Base-by-base conservation (phyloP, 129 eudicot genomes). In the Flaveria bidentis region DNA sequence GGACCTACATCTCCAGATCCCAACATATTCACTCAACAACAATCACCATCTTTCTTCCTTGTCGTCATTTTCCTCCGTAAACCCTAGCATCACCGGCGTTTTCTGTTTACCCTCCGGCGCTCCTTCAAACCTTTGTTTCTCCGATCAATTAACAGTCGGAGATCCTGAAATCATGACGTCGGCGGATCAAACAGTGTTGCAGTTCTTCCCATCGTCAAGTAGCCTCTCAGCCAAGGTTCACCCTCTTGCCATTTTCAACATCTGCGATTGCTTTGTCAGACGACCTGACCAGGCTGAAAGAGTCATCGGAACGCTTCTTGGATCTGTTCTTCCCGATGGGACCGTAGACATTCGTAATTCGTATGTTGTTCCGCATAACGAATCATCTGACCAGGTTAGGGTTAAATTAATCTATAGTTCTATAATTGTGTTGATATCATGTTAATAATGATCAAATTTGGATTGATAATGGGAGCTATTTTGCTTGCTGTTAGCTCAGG, bases 331-430 rank as follows among this genome's bases (percentile, higher is more conserved):
- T 12, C 82, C 96, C 0, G 97, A 91, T 56, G 96, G 99, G 15
- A 95, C 96, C 15, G 94, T 95, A 4, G 97, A 95, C 33, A 87
- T 95, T 58, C 94, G 97, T 36, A 95, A 95, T 79, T 91, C 92
- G 6, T 95, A 95, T 72, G 96, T 92, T 68, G 99, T 95, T 76
- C 97, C 97, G 6, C 99, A 94, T 83, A 91, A 84, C 65, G 97
- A 89, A 52, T 87, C 89, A 0, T 77, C 90, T 6, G 99, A 91
- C 79, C 96, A 91, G 99, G 99, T 94, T 83, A 20, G 57, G 26
- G 49, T 79, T 79, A 36, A 11, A 50, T 63, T 63, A 2, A n/a
- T 18, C 4, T n/a, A 8, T 7, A 36, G 41, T 36, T 36, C 0
- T 36, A 36, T 36, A 0, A 6, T 36, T 36, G 0, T 36, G 41